Evolutionary conservation across 805 yeast species (phyloP), one percentile per base, ranked within the genome.

Genomic region (Candida nonsorbophila): DNA sequence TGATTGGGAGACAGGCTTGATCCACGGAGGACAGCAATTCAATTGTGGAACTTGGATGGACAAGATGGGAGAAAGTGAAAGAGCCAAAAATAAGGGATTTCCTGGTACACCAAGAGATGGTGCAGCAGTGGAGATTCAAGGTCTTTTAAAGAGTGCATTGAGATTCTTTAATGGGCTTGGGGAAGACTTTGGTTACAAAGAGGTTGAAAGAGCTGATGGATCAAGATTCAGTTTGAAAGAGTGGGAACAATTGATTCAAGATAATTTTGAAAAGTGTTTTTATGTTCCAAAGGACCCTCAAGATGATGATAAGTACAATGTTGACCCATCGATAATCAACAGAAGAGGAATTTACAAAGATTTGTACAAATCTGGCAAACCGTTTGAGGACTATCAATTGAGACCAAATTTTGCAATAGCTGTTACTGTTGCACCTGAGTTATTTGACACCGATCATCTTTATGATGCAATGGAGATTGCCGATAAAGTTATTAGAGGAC

Each of bases 21-120:
- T 88, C 4, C 82, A 77, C 53, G 98, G 97, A 25, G 97, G 98
- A 2, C 84, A 84, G 27, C 95, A 84, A 54, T 75, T 60, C 53
- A 90, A 90, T 51, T 90, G 98, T 62, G 98, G 98, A 14, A 92
- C 98, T 0, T 90, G 98, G 98, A 90, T 88, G 96, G 98, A 90
- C 58, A 90, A 90, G 60, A 90, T 90, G 97, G 98, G 98, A 15
- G 97, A 92, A 60, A 84, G 95, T 47, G 77, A 56, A 20, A 67
- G 58, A 32, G 96, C 97, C 0, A 80, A 82, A 1, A 79, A 77
- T 35, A 83, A 80, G 43, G 98, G 98, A n/a, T 65, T 74, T 20
- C 98, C 98, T 1, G 98, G 97, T 2, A 90, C 97, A 0, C 97
- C 98, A 14, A 74, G 98, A 50, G 95, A 88, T 56, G 98, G 98